phyloP scores from a whole-genome alignment of 768 basidiomycete species.

The Coprinopsis sp. region DNA sequence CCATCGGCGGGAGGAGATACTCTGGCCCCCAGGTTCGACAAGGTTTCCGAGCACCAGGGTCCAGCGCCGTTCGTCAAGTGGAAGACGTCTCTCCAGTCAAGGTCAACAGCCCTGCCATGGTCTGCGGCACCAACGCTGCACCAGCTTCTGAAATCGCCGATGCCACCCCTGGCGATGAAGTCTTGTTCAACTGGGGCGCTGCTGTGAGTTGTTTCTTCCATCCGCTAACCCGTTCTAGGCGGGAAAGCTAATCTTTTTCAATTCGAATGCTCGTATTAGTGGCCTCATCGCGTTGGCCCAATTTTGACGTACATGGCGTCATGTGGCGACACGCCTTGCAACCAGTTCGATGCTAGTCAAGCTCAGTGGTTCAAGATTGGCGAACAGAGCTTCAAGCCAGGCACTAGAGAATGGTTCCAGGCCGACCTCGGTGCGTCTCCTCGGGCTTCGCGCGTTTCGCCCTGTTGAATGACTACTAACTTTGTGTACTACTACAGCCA shows the following conservation, averaged over 20 bases:
- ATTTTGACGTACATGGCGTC: conserved; percentile 71
- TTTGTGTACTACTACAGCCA: conserved; percentile 25
- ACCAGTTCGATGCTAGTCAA: conserved; percentile 49
- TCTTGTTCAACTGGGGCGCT: conserved; percentile 54
- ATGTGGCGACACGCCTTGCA: conserved; percentile 55
- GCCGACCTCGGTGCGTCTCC: conserved; percentile 43
- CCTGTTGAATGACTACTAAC: neutral
- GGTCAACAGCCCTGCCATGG: conserved; percentile 50
- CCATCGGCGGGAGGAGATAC: conserved; percentile 37
- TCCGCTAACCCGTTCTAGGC: conserved; percentile 23
- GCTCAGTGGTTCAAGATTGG: conserved; percentile 76
- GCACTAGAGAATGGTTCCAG: conserved; percentile 46
- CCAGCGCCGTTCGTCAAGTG: conserved; percentile 32
- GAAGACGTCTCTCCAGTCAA: conserved; percentile 38
- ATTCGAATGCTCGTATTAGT: conserved; percentile 23
- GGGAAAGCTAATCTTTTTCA: conserved; percentile 22
- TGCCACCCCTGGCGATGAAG: conserved; percentile 53
- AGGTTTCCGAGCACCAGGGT: conserved; percentile 17
- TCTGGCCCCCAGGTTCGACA: conserved; percentile 28
- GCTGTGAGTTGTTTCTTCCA: conserved; percentile 13
- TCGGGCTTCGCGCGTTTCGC: neutral
- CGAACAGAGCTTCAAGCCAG: conserved; percentile 40
- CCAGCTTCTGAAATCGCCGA: conserved; percentile 46
- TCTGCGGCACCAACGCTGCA: conserved; percentile 55
- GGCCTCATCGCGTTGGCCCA: conserved; percentile 58